Percentiles rank a stretch among this genome's conserved stretches.
Conservation (phyloP, 768 basidiomycete genomes). For the Trametes gibbosa region DNA sequence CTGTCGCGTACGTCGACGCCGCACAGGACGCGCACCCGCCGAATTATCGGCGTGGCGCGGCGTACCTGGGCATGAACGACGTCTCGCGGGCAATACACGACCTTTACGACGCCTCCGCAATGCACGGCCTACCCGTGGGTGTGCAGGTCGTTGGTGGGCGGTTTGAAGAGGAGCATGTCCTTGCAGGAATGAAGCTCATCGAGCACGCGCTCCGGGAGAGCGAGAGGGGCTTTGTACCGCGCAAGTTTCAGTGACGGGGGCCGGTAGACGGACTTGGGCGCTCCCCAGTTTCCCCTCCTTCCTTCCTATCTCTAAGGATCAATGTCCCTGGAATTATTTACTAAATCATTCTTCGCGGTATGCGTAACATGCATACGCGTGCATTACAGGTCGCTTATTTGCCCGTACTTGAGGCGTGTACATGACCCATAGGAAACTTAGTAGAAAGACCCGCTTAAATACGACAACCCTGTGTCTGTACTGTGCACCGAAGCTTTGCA, state of each 20-base stretch:
- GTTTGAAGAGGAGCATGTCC: slow-evolving; percentile 46
- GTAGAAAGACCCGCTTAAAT: too few species aligned
- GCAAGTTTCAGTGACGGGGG: not conserved
- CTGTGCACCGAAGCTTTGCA: too few species aligned
- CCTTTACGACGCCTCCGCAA: slow-evolving; percentile 39
- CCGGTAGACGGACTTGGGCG: too few species aligned
- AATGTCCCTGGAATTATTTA: too few species aligned
- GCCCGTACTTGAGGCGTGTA: too few species aligned
- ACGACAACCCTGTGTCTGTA: too few species aligned
- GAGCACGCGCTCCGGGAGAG: slow-evolving; percentile 22
- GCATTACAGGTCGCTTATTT: too few species aligned
- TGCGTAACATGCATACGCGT: too few species aligned
- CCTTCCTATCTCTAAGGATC: too few species aligned
- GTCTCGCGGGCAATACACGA: slow-evolving; percentile 40
- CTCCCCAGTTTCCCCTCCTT: too few species aligned
- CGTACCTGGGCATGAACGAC: slow-evolving; percentile 31
- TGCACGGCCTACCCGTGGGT: slow-evolving; percentile 45
- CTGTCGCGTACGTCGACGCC: slow-evolving; percentile 39
- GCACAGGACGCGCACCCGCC: slow-evolving; percentile 31
- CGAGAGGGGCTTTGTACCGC: slow-evolving; percentile 12
- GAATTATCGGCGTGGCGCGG: slow-evolving; percentile 23
- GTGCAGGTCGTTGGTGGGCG: slow-evolving; percentile 43
- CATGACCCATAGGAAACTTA: too few species aligned
- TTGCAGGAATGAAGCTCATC: slow-evolving; percentile 45
- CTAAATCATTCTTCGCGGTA: too few species aligned